Evolutionary conservation across 345 rosid species (phyloP).

Genomic region (Salix suchowensis): DNA sequence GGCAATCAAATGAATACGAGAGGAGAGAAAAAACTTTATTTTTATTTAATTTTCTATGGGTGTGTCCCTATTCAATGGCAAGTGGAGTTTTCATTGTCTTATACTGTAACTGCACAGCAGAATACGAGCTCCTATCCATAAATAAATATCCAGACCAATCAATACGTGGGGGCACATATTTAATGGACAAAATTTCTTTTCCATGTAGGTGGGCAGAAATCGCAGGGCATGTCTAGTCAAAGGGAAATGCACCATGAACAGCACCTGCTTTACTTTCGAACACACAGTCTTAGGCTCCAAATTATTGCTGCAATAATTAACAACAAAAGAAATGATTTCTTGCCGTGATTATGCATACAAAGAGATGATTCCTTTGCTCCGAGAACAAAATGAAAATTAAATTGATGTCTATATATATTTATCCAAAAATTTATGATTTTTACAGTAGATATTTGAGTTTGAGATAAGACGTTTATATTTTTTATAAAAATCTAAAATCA

Average conservation of each 20-base stretch:
- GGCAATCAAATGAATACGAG: background rate
- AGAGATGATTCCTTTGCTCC: too few relatives aligned
- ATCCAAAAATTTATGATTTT: too few relatives aligned
- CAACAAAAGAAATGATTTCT: too few relatives aligned
- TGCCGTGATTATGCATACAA: too few relatives aligned
- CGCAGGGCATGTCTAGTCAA: conserved; percentile 5
- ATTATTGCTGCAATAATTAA: too few relatives aligned
- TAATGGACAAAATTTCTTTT: conserved; percentile 11
- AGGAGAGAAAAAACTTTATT: background rate
- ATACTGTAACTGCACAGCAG: conserved; percentile 17
- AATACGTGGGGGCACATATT: conserved; percentile 17
- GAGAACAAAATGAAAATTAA: too few relatives aligned
- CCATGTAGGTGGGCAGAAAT: conserved; percentile 3
- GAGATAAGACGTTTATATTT: too few relatives aligned
- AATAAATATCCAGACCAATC: conserved; percentile 15
- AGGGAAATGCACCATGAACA: background rate
- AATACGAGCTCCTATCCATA: conserved; percentile 17
- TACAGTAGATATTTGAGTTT: rapidly evolving
- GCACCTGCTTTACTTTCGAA: background rate
- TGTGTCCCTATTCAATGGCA: conserved; percentile 2
- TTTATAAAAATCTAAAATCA: too few relatives aligned
- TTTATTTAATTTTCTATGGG: background rate
- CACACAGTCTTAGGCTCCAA: too few relatives aligned
- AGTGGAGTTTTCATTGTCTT: conserved; percentile 17
- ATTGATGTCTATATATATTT: too few relatives aligned